Conservation (phyloP, 2,329 filamentous ascomycete species). For the Xylariaceae sp. region DNA sequence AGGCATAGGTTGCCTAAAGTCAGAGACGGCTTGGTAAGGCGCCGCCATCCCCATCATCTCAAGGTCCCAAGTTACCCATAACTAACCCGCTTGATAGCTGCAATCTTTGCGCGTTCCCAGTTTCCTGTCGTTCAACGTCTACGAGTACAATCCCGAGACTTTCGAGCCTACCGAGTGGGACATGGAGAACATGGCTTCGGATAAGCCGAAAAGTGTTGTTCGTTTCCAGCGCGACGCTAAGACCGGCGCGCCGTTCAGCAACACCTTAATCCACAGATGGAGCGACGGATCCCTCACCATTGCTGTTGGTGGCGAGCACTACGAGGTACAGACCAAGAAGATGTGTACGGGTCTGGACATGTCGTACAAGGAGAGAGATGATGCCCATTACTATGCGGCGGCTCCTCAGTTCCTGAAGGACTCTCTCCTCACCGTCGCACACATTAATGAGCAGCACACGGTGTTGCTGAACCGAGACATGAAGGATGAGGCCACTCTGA, state of each 20-base stretch:
- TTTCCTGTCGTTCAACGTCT: slow-evolving; percentile 66
- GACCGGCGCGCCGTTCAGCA: slow-evolving; percentile 65
- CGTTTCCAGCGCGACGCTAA: slow-evolving; percentile 64
- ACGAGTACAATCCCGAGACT: slow-evolving; percentile 58
- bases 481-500: slow-evolving; percentile 66
- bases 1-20: slow-evolving; percentile 67
- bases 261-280: slow-evolving; percentile 70
- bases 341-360: slow-evolving; percentile 58
- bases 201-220: slow-evolving; percentile 58
- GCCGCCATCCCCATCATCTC: not conserved
- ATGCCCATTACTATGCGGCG: slow-evolving; percentile 71
- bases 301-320: slow-evolving; percentile 69
- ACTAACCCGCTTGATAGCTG: slow-evolving; percentile 44
- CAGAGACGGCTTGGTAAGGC: slow-evolving; percentile 61
- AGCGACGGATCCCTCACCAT: slow-evolving; percentile 73
- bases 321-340: slow-evolving; percentile 65
- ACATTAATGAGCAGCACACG: slow-evolving; percentile 67
- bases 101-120: slow-evolving; percentile 66
- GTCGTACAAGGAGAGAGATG: slow-evolving; percentile 60
- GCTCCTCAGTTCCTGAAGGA: slow-evolving; percentile 64
- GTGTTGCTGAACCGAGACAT: slow-evolving; percentile 62
- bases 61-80: not conserved
- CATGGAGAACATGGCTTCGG: slow-evolving; percentile 47
- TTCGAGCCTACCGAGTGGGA: slow-evolving; percentile 59
- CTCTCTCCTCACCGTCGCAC: slow-evolving; percentile 66